Base-by-base conservation (phyloP, 148 eudicot species). In the Rhododendron henanense region DNA sequence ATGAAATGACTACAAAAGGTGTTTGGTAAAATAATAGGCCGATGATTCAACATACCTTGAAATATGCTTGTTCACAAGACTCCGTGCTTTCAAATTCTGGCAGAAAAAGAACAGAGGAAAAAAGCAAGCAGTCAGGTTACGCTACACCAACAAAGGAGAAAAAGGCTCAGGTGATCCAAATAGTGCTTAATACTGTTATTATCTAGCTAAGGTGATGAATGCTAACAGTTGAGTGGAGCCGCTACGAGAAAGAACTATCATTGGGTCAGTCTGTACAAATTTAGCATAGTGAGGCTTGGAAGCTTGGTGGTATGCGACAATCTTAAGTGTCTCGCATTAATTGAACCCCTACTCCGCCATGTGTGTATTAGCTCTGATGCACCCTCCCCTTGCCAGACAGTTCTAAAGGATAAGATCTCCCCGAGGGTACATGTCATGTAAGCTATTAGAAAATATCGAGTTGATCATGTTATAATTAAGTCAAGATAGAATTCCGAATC, bases 21-120 rank as follows among this genome's bases (percentile, higher is more conserved):
- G 28, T 16, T 15, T 18, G 6, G 75, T 11, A 53, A 76, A 13
- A 79, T 25, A 57, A 50, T 9, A 47, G 10, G 77, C 65, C 44
- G n/a, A 71, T 50, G 8, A 19, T 47, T 76, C 85, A 67, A 71
- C 84, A 85, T 90, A 96, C 99, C 99, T 95, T 96, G 81, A 89
- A 93, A 91, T 93, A 97, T 85, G 99, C 99, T 89, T 92, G 93
- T 86, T 94, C 95, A 81, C 99, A 95, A 59, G 99, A 91, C 47
- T 95, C 98, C 55, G 83, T 88, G 88, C 83, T 91, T 87, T 94
- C 98, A 88, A 94, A 97, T 88, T 97, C 99, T 96, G 94, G 80
- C 65, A 90, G 39, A 83, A 50, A 77, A 28, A 37, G 59, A 63
- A 78, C 16, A 16, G 88, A 84, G 83, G 28, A 6, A 35, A 88